Evolutionary conservation across 371 early-diverging fungal genomes (phyloP).

Genomic region (Enterospora canceri): DNA sequence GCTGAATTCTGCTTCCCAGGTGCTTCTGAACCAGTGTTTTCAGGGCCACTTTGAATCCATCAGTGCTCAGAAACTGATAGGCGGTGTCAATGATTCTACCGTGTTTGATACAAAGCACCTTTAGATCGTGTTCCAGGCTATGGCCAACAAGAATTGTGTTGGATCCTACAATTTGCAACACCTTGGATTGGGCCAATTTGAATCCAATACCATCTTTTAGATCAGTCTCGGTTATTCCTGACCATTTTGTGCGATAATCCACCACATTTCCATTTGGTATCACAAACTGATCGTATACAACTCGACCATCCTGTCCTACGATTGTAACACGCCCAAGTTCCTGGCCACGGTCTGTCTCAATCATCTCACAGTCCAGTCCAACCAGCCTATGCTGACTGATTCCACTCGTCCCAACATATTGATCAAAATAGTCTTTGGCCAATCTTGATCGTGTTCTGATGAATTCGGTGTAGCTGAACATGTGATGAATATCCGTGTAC

Average conservation of each 20-base stretch:
- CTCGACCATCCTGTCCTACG: constrained; percentile 34
- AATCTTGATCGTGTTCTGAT: constrained; percentile 9
- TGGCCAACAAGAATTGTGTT: constrained; percentile 55
- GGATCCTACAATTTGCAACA: constrained; percentile 43
- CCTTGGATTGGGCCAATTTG: constrained; percentile 17
- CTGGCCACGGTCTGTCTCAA: constrained; percentile 36
- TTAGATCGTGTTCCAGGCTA: constrained; percentile 53
- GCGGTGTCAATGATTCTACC: constrained; percentile 53
- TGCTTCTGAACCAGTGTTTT: constrained; percentile 34
- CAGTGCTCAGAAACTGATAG: constrained; percentile 34
- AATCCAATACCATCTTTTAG: constrained; percentile 26
- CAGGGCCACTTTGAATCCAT: constrained; percentile 43
- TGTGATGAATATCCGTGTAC: constrained; percentile 10
- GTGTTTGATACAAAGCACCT: constrained; percentile 44
- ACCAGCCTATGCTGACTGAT: constrained; percentile 31
- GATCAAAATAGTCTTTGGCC: constrained; percentile 16
- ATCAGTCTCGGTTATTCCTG: constrained; percentile 38
- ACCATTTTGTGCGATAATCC: constrained; percentile 51
- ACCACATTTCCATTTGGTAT: constrained; percentile 32
- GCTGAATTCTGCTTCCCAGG: constrained; percentile 46
- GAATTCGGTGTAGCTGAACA: constrained; percentile 21
- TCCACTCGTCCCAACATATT: background rate
- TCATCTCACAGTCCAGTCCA: constrained; percentile 55
- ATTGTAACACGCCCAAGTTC: constrained; percentile 49
- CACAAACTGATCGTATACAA: constrained; percentile 51